These are phyloP conservation scores for Linderniella brevidens DNA, from an alignment of 257 asterid genomes.

Conservation along the genomic window DNA sequence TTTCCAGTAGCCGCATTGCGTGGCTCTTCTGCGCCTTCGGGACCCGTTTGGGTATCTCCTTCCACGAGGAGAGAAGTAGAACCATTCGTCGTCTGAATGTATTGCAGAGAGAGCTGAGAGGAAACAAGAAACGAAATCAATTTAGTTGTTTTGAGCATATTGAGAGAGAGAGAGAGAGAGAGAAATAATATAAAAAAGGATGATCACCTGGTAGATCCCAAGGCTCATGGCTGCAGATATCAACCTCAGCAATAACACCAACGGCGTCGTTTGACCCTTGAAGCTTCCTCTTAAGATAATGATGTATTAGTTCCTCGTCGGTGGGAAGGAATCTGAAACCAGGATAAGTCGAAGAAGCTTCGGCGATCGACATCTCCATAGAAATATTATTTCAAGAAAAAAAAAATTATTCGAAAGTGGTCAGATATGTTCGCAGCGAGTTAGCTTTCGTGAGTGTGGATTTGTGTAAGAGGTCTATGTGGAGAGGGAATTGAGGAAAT, in stretches of 20 bases:
- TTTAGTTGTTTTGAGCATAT: too few relatives aligned
- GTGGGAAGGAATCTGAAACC: slow-evolving; percentile 83
- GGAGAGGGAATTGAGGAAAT: too few relatives aligned
- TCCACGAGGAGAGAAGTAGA: slow-evolving; percentile 76
- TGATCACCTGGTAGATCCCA: slow-evolving; percentile 81
- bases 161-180: too few relatives aligned
- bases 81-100: slow-evolving; percentile 77
- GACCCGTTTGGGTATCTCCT: slow-evolving; percentile 82
- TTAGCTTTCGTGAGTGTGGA: too few relatives aligned
- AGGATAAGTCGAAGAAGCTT: slow-evolving; percentile 57
- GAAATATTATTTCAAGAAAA: too few relatives aligned
- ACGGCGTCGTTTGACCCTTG: slow-evolving; percentile 32
- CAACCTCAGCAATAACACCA: slow-evolving; percentile 61
- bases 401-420: too few relatives aligned
- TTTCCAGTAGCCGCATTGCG: slow-evolving; percentile 74
- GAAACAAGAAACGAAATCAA: too few relatives aligned
- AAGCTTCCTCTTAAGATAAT: slow-evolving; percentile 55
- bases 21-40: slow-evolving; percentile 74
- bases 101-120: slow-evolving; percentile 45
- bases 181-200: too few relatives aligned
- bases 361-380: slow-evolving; percentile 46
- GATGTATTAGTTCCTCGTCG: slow-evolving; percentile 58
- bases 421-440: too few relatives aligned
- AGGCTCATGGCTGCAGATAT: slow-evolving; percentile 70
- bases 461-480: too few relatives aligned